These are phyloP conservation scores for Claviceps digitariae DNA, from an alignment of 2,329 filamentous ascomycete genomes.

Conservation along the genomic window DNA sequence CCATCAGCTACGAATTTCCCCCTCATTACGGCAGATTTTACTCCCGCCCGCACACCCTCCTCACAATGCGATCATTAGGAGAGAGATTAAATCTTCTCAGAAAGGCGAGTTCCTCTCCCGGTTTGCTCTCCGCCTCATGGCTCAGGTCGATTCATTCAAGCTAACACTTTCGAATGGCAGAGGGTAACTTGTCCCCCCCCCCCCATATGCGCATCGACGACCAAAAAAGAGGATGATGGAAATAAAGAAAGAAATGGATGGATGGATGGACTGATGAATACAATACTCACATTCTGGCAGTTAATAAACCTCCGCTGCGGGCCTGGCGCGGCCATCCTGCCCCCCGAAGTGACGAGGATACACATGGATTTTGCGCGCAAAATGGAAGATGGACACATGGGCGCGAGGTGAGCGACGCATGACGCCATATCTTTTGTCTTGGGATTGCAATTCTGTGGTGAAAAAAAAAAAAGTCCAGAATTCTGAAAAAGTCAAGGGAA, in stretches of 20 bases:
- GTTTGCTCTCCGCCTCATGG: not conserved
- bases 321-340: conserved; percentile 69
- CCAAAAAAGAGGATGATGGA: not conserved
- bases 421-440: not conserved
- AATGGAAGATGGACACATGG: conserved; percentile 54
- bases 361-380: conserved; percentile 57
- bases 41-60: not conserved
- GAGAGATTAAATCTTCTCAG: conserved; percentile 64
- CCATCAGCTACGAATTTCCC: not conserved
- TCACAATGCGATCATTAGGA: conserved; percentile 33
- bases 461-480: too few relatives aligned
- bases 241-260: conserved; percentile 1
- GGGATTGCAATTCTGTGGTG: too few relatives aligned
- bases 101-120: conserved; percentile 42
- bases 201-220: conserved; percentile 3
- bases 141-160: not conserved
- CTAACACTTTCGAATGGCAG: conserved; percentile 16
- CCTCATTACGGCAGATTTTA: not conserved
- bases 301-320: conserved; percentile 65
- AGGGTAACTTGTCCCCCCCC: conserved; percentile 22
- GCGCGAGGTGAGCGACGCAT: conserved; percentile 43
- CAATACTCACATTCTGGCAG: conserved; percentile 30
- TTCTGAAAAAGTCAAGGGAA: too few relatives aligned
- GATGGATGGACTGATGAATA: too few relatives aligned
- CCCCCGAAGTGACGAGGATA: conserved; percentile 60